Evolutionary conservation across 1,284 basidiomycete species (phyloP).

Genomic region (Coriolopsis trogii): DNA sequence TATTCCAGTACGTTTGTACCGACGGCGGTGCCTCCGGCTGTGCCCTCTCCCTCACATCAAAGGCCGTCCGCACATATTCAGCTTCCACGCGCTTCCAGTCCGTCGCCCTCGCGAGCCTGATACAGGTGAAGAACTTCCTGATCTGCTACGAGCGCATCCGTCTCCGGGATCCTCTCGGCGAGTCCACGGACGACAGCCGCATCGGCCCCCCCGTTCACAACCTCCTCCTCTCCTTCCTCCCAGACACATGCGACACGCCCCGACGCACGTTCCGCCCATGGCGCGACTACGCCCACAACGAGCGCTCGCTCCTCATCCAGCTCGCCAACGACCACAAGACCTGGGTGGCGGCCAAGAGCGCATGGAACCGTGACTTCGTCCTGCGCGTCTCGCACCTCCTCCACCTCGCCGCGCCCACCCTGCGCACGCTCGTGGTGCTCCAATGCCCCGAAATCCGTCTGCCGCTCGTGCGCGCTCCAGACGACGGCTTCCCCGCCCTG

Average conservation of each 20-base stretch:
- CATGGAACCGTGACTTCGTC: conserved; percentile 21
- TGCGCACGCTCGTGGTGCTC: conserved; percentile 19
- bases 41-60: conserved; percentile 15
- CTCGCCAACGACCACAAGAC: conserved; percentile 16
- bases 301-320: conserved; percentile 16
- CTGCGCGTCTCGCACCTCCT: conserved; percentile 21
- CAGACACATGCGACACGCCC: conserved; percentile 21
- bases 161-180: not conserved
- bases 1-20: conserved; percentile 17
- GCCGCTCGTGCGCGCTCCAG: conserved; percentile 18
- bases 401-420: conserved; percentile 14
- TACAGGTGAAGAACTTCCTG: conserved; percentile 16
- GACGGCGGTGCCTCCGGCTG: conserved; percentile 22
- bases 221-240: conserved; percentile 19
- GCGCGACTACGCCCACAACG: conserved; percentile 21
- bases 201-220: conserved; percentile 9
- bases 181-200: not conserved
- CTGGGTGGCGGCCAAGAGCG: conserved; percentile 16
- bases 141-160: conserved; percentile 21
- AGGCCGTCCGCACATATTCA: conserved; percentile 7
- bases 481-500: conserved; percentile 16
- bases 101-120: conserved; percentile 14
- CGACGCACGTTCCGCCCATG: conserved; percentile 17
- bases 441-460: conserved; percentile 21
- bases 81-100: conserved; percentile 15